Evolutionary conservation across 106 monocot genomes (phyloP).

Genomic region (Agapanthus africanus): DNA sequence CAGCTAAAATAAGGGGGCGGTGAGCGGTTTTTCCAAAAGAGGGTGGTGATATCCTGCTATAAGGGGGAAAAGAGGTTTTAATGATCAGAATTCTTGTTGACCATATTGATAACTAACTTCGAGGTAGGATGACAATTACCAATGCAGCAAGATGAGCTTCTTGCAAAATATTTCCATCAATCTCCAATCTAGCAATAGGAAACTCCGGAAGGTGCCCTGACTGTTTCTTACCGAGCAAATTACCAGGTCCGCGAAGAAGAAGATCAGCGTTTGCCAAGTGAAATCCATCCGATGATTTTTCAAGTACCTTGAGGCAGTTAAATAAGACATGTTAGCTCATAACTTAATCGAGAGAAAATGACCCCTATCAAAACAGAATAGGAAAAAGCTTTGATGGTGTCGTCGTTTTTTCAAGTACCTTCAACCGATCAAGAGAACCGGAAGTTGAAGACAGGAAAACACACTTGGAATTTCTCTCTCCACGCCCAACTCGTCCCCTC

Average conservation of each 20-base stretch:
- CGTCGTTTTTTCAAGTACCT: slow-evolving; percentile 65
- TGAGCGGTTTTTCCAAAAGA: too few relatives aligned
- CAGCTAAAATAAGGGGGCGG: too few relatives aligned
- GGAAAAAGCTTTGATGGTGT: too few relatives aligned
- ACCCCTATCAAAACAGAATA: too few relatives aligned
- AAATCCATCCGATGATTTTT: slow-evolving; percentile 90
- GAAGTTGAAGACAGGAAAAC: slow-evolving; percentile 70
- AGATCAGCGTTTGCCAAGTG: slow-evolving; percentile 82
- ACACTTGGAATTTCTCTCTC: slow-evolving; percentile 75
- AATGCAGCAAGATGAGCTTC: slow-evolving; percentile 93
- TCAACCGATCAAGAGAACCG: slow-evolving; percentile 46
- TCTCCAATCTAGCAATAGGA: slow-evolving; percentile 87
- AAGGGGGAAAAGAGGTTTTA: too few relatives aligned
- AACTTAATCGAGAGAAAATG: background rate
- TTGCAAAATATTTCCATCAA: slow-evolving; percentile 88
- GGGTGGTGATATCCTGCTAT: too few relatives aligned
- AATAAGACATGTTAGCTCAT: too few relatives aligned
- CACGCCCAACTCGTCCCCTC: slow-evolving; percentile 92
- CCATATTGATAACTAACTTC: background rate
- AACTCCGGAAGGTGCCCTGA: slow-evolving; percentile 97
- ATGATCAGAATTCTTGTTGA: too few relatives aligned
- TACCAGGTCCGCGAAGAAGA: slow-evolving; percentile 82
- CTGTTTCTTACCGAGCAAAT: slow-evolving; percentile 96
- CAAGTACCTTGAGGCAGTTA: slow-evolving; percentile 38
- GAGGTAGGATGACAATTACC: slow-evolving; percentile 33